These are phyloP conservation scores for Starmerella stellata DNA, from an alignment of 805 yeast genomes.

Conservation along the genomic window DNA sequence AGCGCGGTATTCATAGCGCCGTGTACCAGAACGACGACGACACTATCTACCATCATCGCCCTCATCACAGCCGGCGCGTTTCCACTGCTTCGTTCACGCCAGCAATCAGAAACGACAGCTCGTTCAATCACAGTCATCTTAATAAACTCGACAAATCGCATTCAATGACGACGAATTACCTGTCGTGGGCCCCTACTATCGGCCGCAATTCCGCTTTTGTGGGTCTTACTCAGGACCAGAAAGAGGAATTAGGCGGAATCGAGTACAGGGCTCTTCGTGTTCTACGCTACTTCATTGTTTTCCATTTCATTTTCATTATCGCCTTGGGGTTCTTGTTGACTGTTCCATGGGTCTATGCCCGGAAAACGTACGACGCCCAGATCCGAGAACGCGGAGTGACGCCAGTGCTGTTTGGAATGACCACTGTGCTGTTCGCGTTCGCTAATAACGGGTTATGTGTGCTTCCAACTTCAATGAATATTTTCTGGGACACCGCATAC, in stretches of 20 bases:
- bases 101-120: neutral
- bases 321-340: conserved; percentile 34
- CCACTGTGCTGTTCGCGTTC: conserved; percentile 61
- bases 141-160: neutral
- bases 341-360: conserved; percentile 31
- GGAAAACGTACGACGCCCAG: conserved; percentile 13
- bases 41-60: neutral
- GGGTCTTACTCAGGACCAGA: conserved; percentile 61
- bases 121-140: too few species aligned
- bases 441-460: conserved; percentile 73
- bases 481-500: conserved; percentile 48
- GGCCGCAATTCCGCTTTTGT: conserved; percentile 90
- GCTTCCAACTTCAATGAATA: conserved; percentile 60
- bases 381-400: conserved; percentile 42
- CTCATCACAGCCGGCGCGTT: neutral
- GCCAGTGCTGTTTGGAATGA: conserved; percentile 88
- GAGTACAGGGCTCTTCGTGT: conserved; percentile 81
- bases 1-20: conserved; percentile 15
- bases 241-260: conserved; percentile 91
- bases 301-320: conserved; percentile 57
- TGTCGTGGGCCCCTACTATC: conserved; percentile 79
- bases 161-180: conserved; percentile 30
- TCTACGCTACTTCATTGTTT: conserved; percentile 40
- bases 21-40: conserved; percentile 3
- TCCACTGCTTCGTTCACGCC: neutral